Evolutionary conservation across 163 green algal genomes (phyloP), one percentile per base, ranked within the genome.

Genomic region (Volvox carteri): DNA sequence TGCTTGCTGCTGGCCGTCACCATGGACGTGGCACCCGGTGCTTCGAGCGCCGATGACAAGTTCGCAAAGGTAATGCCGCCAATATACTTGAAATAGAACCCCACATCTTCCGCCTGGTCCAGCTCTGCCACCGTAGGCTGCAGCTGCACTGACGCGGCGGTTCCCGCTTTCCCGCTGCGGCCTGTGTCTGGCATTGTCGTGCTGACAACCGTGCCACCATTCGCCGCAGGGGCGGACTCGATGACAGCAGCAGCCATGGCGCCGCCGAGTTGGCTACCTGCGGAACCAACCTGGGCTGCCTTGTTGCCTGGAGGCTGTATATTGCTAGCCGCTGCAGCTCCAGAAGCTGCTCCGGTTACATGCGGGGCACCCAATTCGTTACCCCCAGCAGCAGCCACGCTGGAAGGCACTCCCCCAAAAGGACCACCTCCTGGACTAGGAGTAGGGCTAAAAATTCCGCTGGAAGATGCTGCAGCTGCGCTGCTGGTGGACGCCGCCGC

Each of bases 71-170:
- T 48, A 14, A 88, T 28, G 48, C 83, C 83, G 11, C 83, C 83
- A 1, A 74, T n/a, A 52, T 75, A 74, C 35, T 81, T 73, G 68
- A 88, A 88, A n/a, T 75, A 88, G 25, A 83, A 88, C 1, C 83
- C 83, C 21, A 88, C 68, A 14, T 88, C 81, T 8, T 78, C 81
- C 33, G 35, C 48, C 23, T 79, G 28, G 5, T 68, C 67, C 62
- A 87, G 35, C 8, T 78, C 79, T 35, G 9, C 33, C 0, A 5
- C 16, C 4, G 33, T 52, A 44, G 75, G 46, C 48, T 70, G 4
- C 5, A 68, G 1, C 30, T 25, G n/a, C 30, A 70, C 33, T 1
- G 2, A 18, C 33, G 33, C 21, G 16, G 44, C 42, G 39, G 72
- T 48, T 9, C 18, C 72, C 8, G 58, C 39, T 41, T 12, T 39